These are phyloP conservation scores for Monosporascus sp. DNA, from an alignment of 2,329 filamentous ascomycete genomes.

Conservation along the genomic window DNA sequence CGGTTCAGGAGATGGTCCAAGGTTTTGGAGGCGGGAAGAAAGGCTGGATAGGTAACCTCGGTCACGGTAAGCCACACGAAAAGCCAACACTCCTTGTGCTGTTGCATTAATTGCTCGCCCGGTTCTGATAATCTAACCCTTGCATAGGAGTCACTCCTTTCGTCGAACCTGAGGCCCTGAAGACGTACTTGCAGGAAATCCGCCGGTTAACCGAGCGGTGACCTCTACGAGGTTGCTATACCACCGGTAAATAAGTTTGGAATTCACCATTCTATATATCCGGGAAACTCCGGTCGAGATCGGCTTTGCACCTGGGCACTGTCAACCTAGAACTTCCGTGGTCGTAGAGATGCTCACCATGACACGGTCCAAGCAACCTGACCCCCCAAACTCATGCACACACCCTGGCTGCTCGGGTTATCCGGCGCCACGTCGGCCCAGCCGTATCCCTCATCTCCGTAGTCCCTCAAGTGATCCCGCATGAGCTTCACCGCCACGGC, in stretches of 20 bases:
- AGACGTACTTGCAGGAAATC: constrained; percentile 90
- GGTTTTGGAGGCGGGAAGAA: constrained; percentile 75
- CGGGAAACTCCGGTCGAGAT: constrained; percentile 22
- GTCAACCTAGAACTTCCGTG: constrained; percentile 6
- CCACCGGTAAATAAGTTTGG: neutral
- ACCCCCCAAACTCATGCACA: constrained; percentile 59
- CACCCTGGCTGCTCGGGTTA: constrained; percentile 55
- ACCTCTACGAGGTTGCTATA: constrained; percentile 1
- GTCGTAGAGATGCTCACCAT: constrained; percentile 42
- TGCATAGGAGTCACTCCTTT: constrained; percentile 81
- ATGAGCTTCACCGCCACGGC: constrained; percentile 54
- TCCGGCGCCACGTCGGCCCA: constrained; percentile 59
- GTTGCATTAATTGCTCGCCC: too few species aligned
- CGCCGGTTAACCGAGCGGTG: constrained; percentile 58
- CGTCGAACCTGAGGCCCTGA: constrained; percentile 88
- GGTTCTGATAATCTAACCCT: neutral
- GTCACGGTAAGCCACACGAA: constrained; percentile 64
- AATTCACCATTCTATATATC: constrained; percentile 5
- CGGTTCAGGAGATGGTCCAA: constrained; percentile 79
- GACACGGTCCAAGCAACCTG: constrained; percentile 49
- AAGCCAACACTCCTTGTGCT: too few species aligned
- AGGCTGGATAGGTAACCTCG: constrained; percentile 95
- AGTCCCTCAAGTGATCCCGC: constrained; percentile 40
- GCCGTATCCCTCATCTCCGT: constrained; percentile 45
- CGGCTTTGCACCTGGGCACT: constrained; percentile 19